A percentile compares a stretch with the other conserved stretches of the same genome.
These are phyloP conservation scores for Mortierella antarctica DNA, from an alignment of 192 early-diverging fungal genomes.

Conservation along the genomic window DNA sequence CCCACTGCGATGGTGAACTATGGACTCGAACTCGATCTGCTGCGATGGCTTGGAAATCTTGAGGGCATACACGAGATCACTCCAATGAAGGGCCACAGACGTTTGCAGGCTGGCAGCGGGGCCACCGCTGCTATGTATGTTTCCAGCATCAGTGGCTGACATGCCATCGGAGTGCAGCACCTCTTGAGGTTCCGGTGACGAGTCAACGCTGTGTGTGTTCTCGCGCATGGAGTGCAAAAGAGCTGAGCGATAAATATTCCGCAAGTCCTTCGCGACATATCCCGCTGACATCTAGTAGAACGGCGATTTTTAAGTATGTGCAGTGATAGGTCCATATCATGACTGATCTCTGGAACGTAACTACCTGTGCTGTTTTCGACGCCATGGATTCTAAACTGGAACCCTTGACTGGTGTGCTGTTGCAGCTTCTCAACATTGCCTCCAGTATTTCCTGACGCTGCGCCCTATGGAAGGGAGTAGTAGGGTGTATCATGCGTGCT, in stretches of 20 bases:
- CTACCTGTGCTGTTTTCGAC: conserved; percentile 27
- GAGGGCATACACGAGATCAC: conserved; percentile 67
- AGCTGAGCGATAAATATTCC: conserved; percentile 53
- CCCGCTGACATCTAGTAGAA: conserved; percentile 67
- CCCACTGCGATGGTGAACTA: conserved; percentile 65
- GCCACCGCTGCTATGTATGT: neutral
- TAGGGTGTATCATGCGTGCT: neutral
- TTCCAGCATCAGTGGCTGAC: no score
- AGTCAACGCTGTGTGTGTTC: neutral
- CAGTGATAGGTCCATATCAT: neutral
- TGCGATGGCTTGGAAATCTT: conserved; percentile 71
- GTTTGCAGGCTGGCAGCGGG: neutral
- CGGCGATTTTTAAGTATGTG: neutral
- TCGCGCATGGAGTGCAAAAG: conserved; percentile 29
- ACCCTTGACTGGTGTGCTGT: neutral
- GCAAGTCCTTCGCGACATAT: conserved; percentile 67
- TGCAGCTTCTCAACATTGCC: neutral
- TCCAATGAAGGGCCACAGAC: conserved; percentile 13
- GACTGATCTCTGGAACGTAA: no score
- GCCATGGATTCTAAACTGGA: neutral
- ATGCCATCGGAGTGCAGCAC: no score
- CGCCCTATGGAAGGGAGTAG: neutral
- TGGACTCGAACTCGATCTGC: conserved; percentile 68
- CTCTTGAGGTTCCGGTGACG: no score
- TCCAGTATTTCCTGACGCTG: conserved; percentile 23